These are phyloP conservation scores for Zygoascus tannicola DNA, from an alignment of 805 yeast species.

Conservation along the genomic window DNA sequence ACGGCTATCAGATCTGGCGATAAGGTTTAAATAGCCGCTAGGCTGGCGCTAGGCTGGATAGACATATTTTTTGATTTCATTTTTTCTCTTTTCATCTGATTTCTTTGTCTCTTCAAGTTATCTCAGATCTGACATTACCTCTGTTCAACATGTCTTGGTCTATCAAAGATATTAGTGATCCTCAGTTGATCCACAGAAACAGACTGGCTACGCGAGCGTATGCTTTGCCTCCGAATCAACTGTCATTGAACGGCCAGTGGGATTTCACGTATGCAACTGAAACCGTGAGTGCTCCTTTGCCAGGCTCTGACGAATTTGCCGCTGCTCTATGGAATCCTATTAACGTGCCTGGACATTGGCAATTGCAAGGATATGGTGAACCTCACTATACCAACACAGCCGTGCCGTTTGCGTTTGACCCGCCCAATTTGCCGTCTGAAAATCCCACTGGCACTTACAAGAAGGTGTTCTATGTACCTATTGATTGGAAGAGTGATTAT, in stretches of 20 bases:
- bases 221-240: constrained; percentile 7
- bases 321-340: constrained; percentile 15
- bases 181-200: constrained; percentile 6
- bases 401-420: constrained; percentile 28
- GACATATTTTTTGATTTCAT: no score
- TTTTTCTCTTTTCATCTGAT: no score
- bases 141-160: no score
- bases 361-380: constrained; percentile 28
- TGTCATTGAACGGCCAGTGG: constrained; percentile 22
- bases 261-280: constrained; percentile 14
- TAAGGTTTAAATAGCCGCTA: no score
- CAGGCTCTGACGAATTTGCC: neutral
- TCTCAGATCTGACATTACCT: no score
- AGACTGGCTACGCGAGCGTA: constrained; percentile 14
- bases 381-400: constrained; percentile 30
- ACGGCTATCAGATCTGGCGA: no score
- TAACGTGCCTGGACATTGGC: constrained; percentile 31
- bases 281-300: constrained; percentile 7
- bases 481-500: constrained; percentile 14
- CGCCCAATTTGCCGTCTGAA: constrained; percentile 27
- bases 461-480: constrained; percentile 18
- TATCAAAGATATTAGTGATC: neutral
- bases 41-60: no score
- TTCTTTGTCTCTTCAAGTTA: no score
- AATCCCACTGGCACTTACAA: constrained; percentile 30